phyloP scores from a whole-genome alignment of 164 flowering plant species.

The Annona cherimola region DNA sequence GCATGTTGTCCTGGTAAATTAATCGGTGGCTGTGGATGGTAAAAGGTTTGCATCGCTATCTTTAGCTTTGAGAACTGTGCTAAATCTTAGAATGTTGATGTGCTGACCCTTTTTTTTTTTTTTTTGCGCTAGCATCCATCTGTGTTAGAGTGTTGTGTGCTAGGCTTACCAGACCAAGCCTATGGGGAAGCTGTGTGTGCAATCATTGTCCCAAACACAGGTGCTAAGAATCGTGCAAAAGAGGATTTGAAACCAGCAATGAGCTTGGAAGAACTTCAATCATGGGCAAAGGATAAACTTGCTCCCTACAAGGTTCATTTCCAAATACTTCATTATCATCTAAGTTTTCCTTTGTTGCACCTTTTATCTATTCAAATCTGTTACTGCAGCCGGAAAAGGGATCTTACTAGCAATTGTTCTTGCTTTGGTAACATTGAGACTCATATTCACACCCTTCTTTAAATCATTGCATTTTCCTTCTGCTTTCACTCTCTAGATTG shows the following conservation, averaged over 20 bases:
- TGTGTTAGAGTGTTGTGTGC: conserved; percentile 81
- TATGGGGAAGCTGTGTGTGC: conserved; percentile 88
- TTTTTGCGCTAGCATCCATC: conserved; percentile 59
- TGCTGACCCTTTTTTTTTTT: neutral
- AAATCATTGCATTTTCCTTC: neutral
- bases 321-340: neutral
- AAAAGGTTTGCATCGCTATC: too few relatives aligned
- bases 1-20: too few relatives aligned
- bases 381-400: neutral
- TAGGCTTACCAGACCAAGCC: conserved; percentile 81
- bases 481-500: neutral
- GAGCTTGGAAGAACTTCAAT: conserved; percentile 62
- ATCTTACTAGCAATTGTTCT: neutral
- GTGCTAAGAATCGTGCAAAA: conserved; percentile 36
- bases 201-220: conserved; percentile 57
- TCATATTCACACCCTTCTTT: neutral
- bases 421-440: neutral
- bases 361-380: too few relatives aligned
- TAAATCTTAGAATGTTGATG: neutral
- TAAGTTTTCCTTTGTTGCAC: neutral
- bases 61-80: neutral
- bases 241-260: conserved; percentile 61
- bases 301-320: conserved; percentile 86
- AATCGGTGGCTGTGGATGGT: too few relatives aligned
- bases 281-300: conserved; percentile 90